Percentiles rank a stretch among this genome's conserved stretches.
phyloP scores from a whole-genome alignment of 495 filamentous ascomycete genomes.

The Mytilinidion resinicola region DNA sequence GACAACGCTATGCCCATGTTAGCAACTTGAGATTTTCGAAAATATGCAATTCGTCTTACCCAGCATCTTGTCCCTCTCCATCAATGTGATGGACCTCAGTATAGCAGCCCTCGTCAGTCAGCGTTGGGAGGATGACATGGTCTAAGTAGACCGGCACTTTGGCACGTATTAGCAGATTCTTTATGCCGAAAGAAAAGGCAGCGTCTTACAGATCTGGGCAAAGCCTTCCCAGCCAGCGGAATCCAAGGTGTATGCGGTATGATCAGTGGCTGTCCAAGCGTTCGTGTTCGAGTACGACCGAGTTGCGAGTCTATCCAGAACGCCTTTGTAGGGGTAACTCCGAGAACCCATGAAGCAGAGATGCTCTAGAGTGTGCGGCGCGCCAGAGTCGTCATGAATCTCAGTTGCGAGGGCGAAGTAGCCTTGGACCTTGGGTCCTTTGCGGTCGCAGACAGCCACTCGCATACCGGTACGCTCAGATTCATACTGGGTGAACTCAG shows the following conservation, averaged over 20 bases:
- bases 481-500: conserved; percentile 80
- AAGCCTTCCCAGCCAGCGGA: conserved; percentile 97
- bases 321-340: conserved; percentile 87
- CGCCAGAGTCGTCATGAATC: conserved; percentile 92
- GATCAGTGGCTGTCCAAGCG: conserved; percentile 90
- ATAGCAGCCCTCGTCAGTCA: conserved; percentile 88
- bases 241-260: conserved; percentile 93
- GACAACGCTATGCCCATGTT: conserved; percentile 55
- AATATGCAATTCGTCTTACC: conserved; percentile 18
- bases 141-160: conserved; percentile 85
- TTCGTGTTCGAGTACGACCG: conserved; percentile 91
- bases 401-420: conserved; percentile 96
- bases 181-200: background rate
- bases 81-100: conserved; percentile 97
- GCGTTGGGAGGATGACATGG: conserved; percentile 81
- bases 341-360: conserved; percentile 97
- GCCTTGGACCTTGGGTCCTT: conserved; percentile 88
- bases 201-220: conserved; percentile 57
- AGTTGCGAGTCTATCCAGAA: conserved; percentile 88
- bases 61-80: conserved; percentile 86
- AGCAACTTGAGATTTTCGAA: background rate
- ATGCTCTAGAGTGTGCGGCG: conserved; percentile 95
- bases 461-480: conserved; percentile 87
- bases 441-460: conserved; percentile 81
- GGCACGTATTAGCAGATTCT: background rate